These are phyloP conservation scores for Candida glucosophila DNA, from an alignment of 1,139 yeast species.

Conservation along the genomic window DNA sequence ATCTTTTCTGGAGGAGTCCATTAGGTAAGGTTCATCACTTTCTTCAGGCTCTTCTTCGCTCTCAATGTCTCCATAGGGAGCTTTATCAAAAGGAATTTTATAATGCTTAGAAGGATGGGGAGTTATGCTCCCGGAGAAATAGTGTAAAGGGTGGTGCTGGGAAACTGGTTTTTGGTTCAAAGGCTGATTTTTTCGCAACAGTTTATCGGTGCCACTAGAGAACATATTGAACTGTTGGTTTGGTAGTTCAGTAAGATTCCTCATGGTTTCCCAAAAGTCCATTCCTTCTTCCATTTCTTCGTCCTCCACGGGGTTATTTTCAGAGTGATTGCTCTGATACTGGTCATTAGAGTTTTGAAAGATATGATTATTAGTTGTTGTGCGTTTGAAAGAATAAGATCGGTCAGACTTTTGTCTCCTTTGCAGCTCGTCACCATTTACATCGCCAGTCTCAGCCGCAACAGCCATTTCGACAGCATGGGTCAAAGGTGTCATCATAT, in stretches of 20 bases:
- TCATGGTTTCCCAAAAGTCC: conserved; percentile 67
- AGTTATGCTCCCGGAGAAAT: conserved; percentile 13
- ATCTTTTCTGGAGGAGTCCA: too few relatives aligned
- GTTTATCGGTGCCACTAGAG: conserved; percentile 8
- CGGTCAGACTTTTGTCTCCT: too few relatives aligned
- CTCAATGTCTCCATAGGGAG: conserved; percentile 4
- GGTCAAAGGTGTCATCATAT: conserved; percentile 31
- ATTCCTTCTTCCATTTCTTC: conserved; percentile 34
- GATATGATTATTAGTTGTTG: conserved; percentile 1
- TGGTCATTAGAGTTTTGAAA: conserved; percentile 1
- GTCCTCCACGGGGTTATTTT: conserved; percentile 5
- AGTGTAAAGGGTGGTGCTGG: conserved; percentile 42
- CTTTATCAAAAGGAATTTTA: conserved; percentile 5
- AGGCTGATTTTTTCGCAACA: conserved; percentile 7
- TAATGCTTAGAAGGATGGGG: conserved; percentile 14
- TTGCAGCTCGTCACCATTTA: conserved; percentile 7
- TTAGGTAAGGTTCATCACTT: conserved; percentile 25
- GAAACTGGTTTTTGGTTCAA: conserved; percentile 27
- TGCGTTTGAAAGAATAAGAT: conserved; percentile 1
- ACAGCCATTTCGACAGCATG: conserved; percentile 38
- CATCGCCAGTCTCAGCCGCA: conserved; percentile 20
- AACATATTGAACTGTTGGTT: conserved; percentile 7
- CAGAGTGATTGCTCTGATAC: background rate
- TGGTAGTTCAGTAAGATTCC: conserved; percentile 34
- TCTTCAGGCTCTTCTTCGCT: conserved; percentile 13